Evolutionary conservation across 1,139 yeast species (phyloP), one percentile per base, ranked within the genome.

Genomic region (Saccharomycopsis phalli): DNA sequence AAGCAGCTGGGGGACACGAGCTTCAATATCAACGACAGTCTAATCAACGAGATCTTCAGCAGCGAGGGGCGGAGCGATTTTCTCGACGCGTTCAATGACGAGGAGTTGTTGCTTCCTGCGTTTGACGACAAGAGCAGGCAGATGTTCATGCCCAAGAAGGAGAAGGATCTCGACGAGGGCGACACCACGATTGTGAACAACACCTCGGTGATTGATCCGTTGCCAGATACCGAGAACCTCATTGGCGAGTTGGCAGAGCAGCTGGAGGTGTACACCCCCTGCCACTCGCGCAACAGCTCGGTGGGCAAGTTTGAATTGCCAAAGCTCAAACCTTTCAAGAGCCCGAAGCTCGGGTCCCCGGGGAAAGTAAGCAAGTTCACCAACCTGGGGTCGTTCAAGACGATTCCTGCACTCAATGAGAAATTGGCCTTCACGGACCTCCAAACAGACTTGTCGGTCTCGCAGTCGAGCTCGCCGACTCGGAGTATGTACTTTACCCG

Each of bases 131-230:
- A 25, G 8, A 32, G 18, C 17, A 21, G 21, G 8, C 32, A 19
- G 19, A 14, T 7, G 14, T 26, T 21, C 20, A 18, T 10, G 10
- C 17, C 22, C 29, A 6, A 22, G 13, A 11, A n/a, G 14, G 31
- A 32, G 5, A 32, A 27, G 17, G 37, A 41, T 26, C 16, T 42
- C 22, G 48, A 45, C 34, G 48, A 45, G 22, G 48, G 48, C 16
- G 48, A 45, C 21, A 45, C 48, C 19, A 45, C 48, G 10, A 41
- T 45, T 8, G 41, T 43, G 16, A 45, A 43, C 23, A 43, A 27
- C 25, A 43, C 48, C 5, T 34, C 41, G 10, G 37, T 45, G 13
- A 40, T 45, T 30, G 48, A 43, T 13, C 21, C 17, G 13, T 13
- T 20, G 4, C 44, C 41, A 16, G 35, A 40, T 23, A 45, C 44